These are phyloP conservation scores for Priceomyces medius DNA, from an alignment of 805 yeast genomes.

Conservation along the genomic window DNA sequence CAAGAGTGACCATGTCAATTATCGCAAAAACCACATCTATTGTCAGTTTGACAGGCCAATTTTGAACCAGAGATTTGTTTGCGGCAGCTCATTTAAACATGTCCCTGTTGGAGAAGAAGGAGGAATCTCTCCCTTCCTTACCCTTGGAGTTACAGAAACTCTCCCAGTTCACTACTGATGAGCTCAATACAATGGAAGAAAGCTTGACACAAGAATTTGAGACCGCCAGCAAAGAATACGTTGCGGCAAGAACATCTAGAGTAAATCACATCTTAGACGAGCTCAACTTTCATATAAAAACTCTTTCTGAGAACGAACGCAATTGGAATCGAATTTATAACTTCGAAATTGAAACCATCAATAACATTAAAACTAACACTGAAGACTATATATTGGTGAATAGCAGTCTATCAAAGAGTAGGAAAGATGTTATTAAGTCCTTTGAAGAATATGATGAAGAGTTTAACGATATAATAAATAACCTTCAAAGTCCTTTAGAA, in stretches of 20 bases:
- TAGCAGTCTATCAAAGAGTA: slow-evolving; percentile 11
- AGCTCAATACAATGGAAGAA: slow-evolving; percentile 21
- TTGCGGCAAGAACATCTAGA: slow-evolving; percentile 28
- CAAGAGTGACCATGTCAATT: slow-evolving; percentile 1
- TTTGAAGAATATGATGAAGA: slow-evolving; percentile 32
- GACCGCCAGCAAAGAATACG: slow-evolving; percentile 21
- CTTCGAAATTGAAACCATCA: slow-evolving; percentile 35
- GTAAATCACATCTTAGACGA: slow-evolving; percentile 24
- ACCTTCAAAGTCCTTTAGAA: slow-evolving; percentile 33
- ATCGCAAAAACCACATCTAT: slow-evolving; percentile 4
- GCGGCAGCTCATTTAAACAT: not conserved
- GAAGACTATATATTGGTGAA: slow-evolving; percentile 27
- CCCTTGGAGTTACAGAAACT: slow-evolving; percentile 10
- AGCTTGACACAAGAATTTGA: slow-evolving; percentile 24
- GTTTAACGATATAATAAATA: slow-evolving; percentile 25
- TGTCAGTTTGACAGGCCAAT: not conserved
- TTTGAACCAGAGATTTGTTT: not conserved
- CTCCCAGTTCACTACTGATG: slow-evolving; percentile 21
- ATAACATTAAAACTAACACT: slow-evolving; percentile 28
- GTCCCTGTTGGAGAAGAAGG: slow-evolving; percentile 1
- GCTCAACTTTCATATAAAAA: slow-evolving; percentile 24
- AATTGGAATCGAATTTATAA: slow-evolving; percentile 33
- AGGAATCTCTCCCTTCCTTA: not conserved
- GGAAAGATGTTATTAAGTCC: slow-evolving; percentile 15
- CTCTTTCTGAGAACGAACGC: slow-evolving; percentile 26